Percentiles rank a stretch among this genome's conserved stretches.
phyloP scores from a whole-genome alignment of 257 asterid species.

The Solanum chilense region DNA sequence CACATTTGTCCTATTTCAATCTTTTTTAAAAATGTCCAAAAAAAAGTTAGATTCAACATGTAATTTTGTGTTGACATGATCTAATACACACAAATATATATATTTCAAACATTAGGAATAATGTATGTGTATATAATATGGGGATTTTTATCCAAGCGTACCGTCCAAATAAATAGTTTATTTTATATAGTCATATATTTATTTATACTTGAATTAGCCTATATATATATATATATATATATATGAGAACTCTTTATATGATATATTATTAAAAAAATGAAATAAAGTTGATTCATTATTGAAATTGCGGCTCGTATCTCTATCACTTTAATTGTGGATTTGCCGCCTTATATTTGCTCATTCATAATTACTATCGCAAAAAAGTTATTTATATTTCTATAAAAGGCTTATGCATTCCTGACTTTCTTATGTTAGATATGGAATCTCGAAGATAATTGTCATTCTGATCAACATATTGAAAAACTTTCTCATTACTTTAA shows the following conservation, averaged over 20 bases:
- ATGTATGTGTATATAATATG: neutral
- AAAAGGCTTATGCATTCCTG: neutral
- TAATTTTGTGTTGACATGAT: neutral
- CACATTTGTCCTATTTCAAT: neutral
- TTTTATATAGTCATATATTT: accelerated
- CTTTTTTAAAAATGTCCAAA: neutral
- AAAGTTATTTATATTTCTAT: no score
- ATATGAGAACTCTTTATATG: no score
- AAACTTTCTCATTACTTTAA: neutral
- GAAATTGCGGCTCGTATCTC: neutral
- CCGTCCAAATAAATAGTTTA: neutral
- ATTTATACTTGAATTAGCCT: no score
- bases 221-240: no score
- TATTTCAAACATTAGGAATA: neutral
- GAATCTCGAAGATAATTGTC: no score
- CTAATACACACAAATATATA: no score
- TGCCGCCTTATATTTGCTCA: neutral
- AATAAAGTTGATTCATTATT: neutral
- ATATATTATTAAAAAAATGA: no score
- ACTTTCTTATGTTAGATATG: no score
- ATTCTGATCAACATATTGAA: neutral
- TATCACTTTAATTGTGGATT: no score
- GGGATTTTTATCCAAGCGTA: neutral
- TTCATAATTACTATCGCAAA: no score
- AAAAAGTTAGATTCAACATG: neutral